Conservation (phyloP, 2,329 filamentous ascomycete genomes). For the Cercospora sp. region DNA sequence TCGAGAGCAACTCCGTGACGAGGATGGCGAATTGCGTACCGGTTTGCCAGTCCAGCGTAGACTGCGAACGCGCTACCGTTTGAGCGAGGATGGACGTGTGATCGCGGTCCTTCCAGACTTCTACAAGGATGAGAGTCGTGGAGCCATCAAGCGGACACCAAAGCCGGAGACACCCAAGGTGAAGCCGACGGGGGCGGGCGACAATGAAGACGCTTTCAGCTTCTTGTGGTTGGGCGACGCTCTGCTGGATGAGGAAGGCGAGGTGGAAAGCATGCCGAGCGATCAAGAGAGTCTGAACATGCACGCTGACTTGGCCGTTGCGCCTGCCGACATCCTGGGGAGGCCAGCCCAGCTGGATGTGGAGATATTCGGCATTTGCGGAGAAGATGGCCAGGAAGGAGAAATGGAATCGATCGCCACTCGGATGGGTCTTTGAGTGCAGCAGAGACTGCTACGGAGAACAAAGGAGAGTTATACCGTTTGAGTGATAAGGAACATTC, state of each 20-base stretch:
- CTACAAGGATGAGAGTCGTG: neutral
- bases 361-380: neutral
- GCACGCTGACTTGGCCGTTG: neutral
- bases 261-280: neutral
- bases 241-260: neutral
- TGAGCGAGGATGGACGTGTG: neutral
- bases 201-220: neutral
- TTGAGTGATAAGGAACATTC: neutral
- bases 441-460: neutral
- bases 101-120: neutral
- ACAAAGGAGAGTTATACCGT: neutral
- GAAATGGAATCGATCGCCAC: neutral
- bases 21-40: neutral
- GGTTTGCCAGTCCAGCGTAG: conserved; percentile 4
- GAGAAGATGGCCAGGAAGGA: neutral
- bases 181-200: neutral
- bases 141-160: neutral
- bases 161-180: neutral
- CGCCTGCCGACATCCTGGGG: neutral
- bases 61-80: neutral
- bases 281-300: neutral
- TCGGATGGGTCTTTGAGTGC: neutral
- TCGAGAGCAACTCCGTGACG: neutral
- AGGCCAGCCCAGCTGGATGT: neutral
- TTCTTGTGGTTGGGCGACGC: neutral